These are phyloP conservation scores for Chondrus crispus DNA, from an alignment of 23 red algal genomes.

Conservation along the genomic window DNA sequence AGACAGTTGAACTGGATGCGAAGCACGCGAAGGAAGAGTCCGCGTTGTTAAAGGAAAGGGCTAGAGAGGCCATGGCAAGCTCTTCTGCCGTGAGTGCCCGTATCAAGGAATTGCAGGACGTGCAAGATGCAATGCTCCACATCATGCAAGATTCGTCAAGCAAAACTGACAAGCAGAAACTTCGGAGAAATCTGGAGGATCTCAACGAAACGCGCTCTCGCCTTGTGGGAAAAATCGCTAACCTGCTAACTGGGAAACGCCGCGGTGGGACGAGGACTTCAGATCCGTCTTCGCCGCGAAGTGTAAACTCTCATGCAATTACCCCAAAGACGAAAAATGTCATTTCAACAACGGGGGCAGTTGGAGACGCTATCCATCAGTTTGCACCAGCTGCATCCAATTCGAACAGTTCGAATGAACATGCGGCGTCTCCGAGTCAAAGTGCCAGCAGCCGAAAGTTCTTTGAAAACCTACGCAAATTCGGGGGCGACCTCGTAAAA, in stretches of 20 bases:
- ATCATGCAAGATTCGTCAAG: background rate
- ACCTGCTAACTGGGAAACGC: background rate
- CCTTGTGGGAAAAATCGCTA: background rate
- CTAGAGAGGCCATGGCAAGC: background rate
- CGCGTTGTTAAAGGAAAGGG: background rate
- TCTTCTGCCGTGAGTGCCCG: background rate
- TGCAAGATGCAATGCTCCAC: background rate
- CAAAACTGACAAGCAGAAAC: background rate
- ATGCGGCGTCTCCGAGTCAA: background rate
- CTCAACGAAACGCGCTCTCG: background rate
- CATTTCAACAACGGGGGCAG: no score
- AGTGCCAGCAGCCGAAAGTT: background rate
- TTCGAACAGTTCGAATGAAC: background rate
- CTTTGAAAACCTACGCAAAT: background rate
- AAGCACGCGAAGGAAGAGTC: background rate
- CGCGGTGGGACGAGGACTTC: background rate
- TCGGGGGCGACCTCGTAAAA: background rate
- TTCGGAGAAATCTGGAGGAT: background rate
- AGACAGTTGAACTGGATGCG: background rate
- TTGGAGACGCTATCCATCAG: background rate
- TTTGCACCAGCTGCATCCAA: background rate
- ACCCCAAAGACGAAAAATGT: background rate
- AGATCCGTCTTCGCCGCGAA: background rate
- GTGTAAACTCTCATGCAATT: background rate
- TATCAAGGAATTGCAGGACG: background rate